Evolutionary conservation across 1,284 basidiomycete genomes (phyloP), one percentile per base, ranked within the genome.

Genomic region (Mycocalia duriaeana): DNA sequence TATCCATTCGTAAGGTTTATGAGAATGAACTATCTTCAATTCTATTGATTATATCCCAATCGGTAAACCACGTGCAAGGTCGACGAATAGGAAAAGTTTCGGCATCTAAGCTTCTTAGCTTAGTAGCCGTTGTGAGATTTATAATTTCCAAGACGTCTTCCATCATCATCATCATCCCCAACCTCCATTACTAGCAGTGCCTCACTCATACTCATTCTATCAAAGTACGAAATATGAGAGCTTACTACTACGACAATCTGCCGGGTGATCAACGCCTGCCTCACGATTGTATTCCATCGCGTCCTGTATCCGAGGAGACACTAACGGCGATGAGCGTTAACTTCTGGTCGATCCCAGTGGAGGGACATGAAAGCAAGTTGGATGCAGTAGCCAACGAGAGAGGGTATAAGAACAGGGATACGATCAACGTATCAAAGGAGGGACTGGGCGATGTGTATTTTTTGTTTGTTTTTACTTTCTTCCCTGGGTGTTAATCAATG

Each of bases 381-480:
- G 70, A 87, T 54, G 66, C 51, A 9, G 70, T 89, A 53, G 84
- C 86, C 2, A 65, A 64, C 37, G 72, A 82, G 58, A 64, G 81
- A 23, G 73, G 68, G 1, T 90, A 90, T 68, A 85, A 82, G 66
- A 88, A 87, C 61, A 66, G 81, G 36, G 85, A 89, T 53, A 67
- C 74, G 36, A 83, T 89, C 58, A 78, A 79, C 48, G 76, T 89
- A 9, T 84, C 79, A 2, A 80, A 78, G 53, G 76, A 75, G 50
- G 81, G 79, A 1, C 66, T 91, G 23, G 88, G 89, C 2, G 85
- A 85, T 45, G 64, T 66, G 46, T 25, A 53, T 46, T n/a, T n/a
- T n/a, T n/a, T 3, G 19, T 8, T 24, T 11, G 24, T 34, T 18
- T 4, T 22, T 3, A 28, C 22, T 34, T 35, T 34, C 31, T 9